Evolutionary conservation across 305 asterid genomes (phyloP).

Genomic region (Plantago coronopus): DNA sequence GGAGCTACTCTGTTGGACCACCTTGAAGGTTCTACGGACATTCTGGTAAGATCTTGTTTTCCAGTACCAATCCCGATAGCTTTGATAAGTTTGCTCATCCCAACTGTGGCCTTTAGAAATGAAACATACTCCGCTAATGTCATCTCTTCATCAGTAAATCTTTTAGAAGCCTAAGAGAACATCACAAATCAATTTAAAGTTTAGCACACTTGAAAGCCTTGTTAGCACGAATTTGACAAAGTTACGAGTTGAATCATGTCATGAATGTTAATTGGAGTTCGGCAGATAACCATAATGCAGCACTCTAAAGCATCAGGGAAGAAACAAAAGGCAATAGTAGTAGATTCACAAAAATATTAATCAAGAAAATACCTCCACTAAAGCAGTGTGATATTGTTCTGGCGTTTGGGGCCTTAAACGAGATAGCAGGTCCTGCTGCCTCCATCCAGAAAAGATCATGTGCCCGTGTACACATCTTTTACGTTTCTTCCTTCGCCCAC

Average conservation of each 20-base stretch:
- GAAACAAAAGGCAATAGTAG: too few species aligned
- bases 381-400: conserved; percentile 39
- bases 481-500: conserved; percentile 42
- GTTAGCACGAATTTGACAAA: too few species aligned
- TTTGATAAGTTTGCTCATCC: conserved; percentile 44
- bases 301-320: too few species aligned
- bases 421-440: conserved; percentile 64
- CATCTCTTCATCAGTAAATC: conserved; percentile 51
- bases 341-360: too few species aligned
- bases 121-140: conserved; percentile 47
- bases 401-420: conserved; percentile 42
- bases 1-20: conserved; percentile 36
- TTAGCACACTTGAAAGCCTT: conserved; percentile 8
- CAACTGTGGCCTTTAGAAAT: conserved; percentile 48
- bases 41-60: conserved; percentile 57
- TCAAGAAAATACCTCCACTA: conserved; percentile 45
- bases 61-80: conserved; percentile 67
- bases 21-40: conserved; percentile 42
- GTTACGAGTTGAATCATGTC: too few species aligned
- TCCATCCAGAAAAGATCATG: conserved; percentile 60
- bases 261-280: too few species aligned
- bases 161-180: conserved; percentile 41
- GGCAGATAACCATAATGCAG: too few species aligned
- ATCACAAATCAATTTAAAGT: conserved; percentile 14
- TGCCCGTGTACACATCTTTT: conserved; percentile 53